phyloP scores from a whole-genome alignment of 2,329 filamentous ascomycete species.

The Raffaelea arxii region DNA sequence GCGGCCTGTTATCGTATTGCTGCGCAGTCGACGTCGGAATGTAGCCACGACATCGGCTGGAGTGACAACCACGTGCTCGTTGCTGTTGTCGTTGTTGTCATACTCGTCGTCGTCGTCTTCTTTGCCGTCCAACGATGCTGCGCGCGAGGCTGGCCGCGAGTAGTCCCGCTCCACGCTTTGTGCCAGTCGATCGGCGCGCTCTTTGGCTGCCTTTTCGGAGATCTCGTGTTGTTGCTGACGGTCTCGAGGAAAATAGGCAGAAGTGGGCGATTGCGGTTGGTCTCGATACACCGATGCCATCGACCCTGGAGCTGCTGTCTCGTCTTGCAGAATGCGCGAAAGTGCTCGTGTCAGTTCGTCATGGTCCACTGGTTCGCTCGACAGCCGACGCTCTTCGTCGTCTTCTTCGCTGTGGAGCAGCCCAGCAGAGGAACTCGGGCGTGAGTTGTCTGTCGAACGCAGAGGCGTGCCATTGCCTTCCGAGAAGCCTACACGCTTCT shows the following conservation, averaged over 20 bases:
- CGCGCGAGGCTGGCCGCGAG: constrained; percentile 18
- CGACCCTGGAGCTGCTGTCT: not conserved
- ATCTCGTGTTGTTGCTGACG: constrained; percentile 12
- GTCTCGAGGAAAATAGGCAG: not conserved
- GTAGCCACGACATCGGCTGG: not conserved
- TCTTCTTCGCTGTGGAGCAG: not conserved
- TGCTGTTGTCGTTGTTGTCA: constrained; percentile 9
- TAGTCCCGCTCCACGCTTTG: constrained; percentile 20
- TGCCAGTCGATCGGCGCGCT: constrained; percentile 24
- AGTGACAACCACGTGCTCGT: constrained; percentile 1
- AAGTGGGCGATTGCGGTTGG: not conserved
- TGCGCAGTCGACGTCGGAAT: constrained; percentile 1
- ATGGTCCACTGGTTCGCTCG: constrained; percentile 13
- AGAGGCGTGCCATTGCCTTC: constrained; percentile 4
- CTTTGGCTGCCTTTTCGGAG: constrained; percentile 24
- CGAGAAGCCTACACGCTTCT: constrained; percentile 15
- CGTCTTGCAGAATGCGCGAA: constrained; percentile 10
- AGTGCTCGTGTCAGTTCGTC: constrained; percentile 12
- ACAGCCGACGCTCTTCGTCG: not conserved
- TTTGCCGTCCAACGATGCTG: constrained; percentile 15
- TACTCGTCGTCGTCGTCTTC: constrained; percentile 8
- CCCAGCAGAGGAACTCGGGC: not conserved
- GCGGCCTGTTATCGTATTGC: not conserved
- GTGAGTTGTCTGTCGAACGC: not conserved
- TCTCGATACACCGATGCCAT: not conserved